Evolutionary conservation across 2,329 filamentous ascomycete genomes (phyloP), one percentile per base, ranked within the genome.

Genomic region (Penicillium brasilianum): DNA sequence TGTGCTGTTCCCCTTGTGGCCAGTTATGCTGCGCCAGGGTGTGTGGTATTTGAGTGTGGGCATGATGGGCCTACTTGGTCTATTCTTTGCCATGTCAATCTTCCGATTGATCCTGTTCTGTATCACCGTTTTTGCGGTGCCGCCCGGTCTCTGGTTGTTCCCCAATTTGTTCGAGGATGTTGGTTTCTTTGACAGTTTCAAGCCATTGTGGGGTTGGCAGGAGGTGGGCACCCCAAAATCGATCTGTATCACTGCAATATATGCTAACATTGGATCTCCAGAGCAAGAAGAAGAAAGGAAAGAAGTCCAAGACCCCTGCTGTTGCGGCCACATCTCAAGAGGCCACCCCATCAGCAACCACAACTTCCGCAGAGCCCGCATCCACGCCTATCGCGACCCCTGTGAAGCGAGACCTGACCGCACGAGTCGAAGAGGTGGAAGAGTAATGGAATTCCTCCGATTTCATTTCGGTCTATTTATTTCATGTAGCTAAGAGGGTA

Each of bases 161-260:
- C 95, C 95, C 52, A 99, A 99, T 75, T 82, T 99, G 20, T 99
- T 97, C 82, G 95, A 99, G 77, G 95, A 99, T 75, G 95, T 99
- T 30, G 96, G 94, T 8, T 98, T 99, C 81, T 90, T 99, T 78
- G 95, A 99, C 76, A 96, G 91, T 72, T 99, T 99, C 85, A 90
- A 90, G 74, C 95, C 95, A 20, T 80, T 97, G 6, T 99, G 95
- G 94, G 95, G 92, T 62, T 99, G 95, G 95, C 95, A 99, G 77
- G 93, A 97, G 87, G 92, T 96, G 75, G 78, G 86, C 78, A 28
- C 59, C 6, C 43, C 57, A 18, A 22, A 34, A 36, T 3, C 25
- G 6, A 6, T 28, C 16, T 20, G 8, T 32, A 30, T 4, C 36
- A 4, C 3, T 4, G 41, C 37, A 16, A 46, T n/a, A 13, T 9